phyloP scores from a whole-genome alignment of 225 moss, liverwort and hornwort species.

The Antitrichia curtipendula region DNA sequence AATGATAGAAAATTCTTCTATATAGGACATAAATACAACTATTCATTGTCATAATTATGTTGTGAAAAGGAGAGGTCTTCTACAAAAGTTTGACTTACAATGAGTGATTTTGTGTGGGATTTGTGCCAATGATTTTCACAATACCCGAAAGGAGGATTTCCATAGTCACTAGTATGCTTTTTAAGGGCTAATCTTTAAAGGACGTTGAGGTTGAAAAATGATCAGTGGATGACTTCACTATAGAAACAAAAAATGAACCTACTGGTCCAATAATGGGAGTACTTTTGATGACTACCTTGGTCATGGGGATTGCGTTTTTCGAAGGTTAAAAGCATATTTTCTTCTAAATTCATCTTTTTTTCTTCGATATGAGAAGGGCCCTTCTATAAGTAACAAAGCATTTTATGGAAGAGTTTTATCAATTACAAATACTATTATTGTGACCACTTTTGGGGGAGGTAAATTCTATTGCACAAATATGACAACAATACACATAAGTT shows the following conservation, averaged over 20 bases:
- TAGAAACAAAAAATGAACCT: no score
- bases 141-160: no score
- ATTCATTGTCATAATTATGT: no score
- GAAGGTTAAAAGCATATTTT: not conserved
- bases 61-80: no score
- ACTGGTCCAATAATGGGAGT: not conserved
- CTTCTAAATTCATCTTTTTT: fast-evolving
- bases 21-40: no score
- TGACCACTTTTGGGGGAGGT: not conserved
- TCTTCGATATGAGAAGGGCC: not conserved
- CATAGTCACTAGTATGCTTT: no score
- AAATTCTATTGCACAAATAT: no score
- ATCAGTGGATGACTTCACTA: fast-evolving
- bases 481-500: not conserved
- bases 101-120: no score
- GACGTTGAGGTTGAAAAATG: not conserved
- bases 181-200: no score
- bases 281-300: not conserved
- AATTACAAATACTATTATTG: not conserved
- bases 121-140: no score
- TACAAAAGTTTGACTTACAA: no score
- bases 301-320: fast-evolving
- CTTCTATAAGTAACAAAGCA: fast-evolving
- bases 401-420: not conserved
- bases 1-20: no score